Conservation (phyloP, 78 protist genomes). For the Dictyostelium discoideum region dicty_2.7 NC_007088.5:2861501-2862000, state of each 20-base stretch:
- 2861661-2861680: slow-evolving; percentile 87
- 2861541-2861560: slow-evolving; percentile 98
- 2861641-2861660: slow-evolving; percentile 70
- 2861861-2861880: slow-evolving; percentile 97
- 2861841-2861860: slow-evolving; percentile 97
- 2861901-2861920: slow-evolving; percentile 99
- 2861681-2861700: slow-evolving; percentile 99
- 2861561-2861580: slow-evolving; percentile 99
- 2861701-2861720: slow-evolving; percentile 99
- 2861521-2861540: slow-evolving; percentile 98
- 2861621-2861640: slow-evolving; percentile 98
- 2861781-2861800: slow-evolving; percentile 99
- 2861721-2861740: slow-evolving; percentile 95
- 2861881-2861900: slow-evolving; percentile 97
- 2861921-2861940: slow-evolving; percentile 99
- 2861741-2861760: slow-evolving; percentile 98
- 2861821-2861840: slow-evolving; percentile 97
- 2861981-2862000: slow-evolving; percentile 99
- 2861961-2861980: slow-evolving; percentile 94
- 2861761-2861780: slow-evolving; percentile 97
- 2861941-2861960: slow-evolving; percentile 88
- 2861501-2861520: slow-evolving; percentile 59
- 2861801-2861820: slow-evolving; percentile 98
- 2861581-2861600: slow-evolving; percentile 97
- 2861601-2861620: slow-evolving; percentile 99